Evolutionary conservation across 345 rosid genomes (phyloP).

Genomic region (Eucalyptus caleyi): DNA sequence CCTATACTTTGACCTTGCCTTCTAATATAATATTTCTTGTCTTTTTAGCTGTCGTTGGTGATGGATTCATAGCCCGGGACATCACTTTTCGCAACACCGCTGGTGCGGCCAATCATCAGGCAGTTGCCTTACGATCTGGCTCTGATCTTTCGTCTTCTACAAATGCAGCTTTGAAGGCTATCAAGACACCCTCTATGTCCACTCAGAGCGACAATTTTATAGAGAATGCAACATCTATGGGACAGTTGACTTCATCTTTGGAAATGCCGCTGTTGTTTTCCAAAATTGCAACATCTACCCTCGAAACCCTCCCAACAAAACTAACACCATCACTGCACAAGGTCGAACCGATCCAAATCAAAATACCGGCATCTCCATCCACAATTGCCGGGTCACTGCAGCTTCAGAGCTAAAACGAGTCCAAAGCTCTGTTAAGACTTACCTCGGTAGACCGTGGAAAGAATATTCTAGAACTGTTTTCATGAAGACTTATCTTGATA

Average conservation of each 20-base stretch:
- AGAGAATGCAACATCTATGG: slow-evolving; percentile 47
- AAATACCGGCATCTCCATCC: slow-evolving; percentile 44
- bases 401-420: slow-evolving; percentile 21
- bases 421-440: slow-evolving; percentile 35
- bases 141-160: slow-evolving; percentile 55
- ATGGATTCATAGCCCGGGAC: slow-evolving; percentile 41
- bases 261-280: slow-evolving; percentile 47
- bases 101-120: slow-evolving; percentile 48
- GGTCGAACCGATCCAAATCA: slow-evolving; percentile 48
- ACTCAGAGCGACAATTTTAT: slow-evolving; percentile 51
- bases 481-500: slow-evolving; percentile 26
- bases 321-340: slow-evolving; percentile 37
- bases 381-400: slow-evolving; percentile 34
- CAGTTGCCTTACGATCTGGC: slow-evolving; percentile 61
- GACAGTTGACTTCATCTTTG: slow-evolving; percentile 49
- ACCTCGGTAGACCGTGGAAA: slow-evolving; percentile 44
- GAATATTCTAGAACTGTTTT: slow-evolving; percentile 36
- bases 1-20: not conserved
- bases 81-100: slow-evolving; percentile 67
- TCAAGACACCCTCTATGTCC: slow-evolving; percentile 55
- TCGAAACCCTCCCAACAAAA: slow-evolving; percentile 21
- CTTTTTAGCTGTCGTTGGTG: slow-evolving; percentile 50
- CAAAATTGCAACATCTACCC: slow-evolving; percentile 43
- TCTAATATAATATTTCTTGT: not conserved
- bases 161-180: slow-evolving; percentile 48